Conservation (phyloP, 78 protist species). For the Dictyostelium firmibasis region DNA sequence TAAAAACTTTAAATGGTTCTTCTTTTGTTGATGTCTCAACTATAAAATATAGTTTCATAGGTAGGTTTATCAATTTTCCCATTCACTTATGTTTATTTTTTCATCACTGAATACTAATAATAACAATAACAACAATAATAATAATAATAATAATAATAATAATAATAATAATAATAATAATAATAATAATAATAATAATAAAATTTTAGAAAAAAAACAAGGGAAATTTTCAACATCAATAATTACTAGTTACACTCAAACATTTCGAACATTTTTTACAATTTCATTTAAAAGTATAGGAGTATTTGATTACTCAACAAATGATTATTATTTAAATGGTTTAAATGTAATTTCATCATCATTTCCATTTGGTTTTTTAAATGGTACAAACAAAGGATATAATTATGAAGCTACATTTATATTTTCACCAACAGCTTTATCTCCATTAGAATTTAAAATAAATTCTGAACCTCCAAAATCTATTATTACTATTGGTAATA, state of each 20-base stretch:
- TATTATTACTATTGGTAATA: not conserved
- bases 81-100: not conserved
- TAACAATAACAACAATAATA: no score
- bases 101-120: no score
- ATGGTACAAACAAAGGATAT: not conserved
- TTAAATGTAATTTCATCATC: not conserved
- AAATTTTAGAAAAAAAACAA: not conserved
- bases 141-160: not conserved
- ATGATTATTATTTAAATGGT: not conserved
- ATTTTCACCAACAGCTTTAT: not conserved
- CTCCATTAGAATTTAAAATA: not conserved
- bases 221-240: not conserved
- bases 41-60: not conserved
- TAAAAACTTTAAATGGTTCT: not conserved
- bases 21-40: not conserved
- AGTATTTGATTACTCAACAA: not conserved
- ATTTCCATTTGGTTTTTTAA: not conserved
- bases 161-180: not conserved
- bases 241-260: not conserved
- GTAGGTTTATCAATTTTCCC: not conserved
- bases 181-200: not conserved
- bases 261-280: not conserved
- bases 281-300: not conserved
- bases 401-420: not conserved
- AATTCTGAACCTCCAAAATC: not conserved